Evolutionary conservation across 2,329 filamentous ascomycete species (phyloP), one percentile per base, ranked within the genome.

Genomic region (Fusarium annulatum): DNA sequence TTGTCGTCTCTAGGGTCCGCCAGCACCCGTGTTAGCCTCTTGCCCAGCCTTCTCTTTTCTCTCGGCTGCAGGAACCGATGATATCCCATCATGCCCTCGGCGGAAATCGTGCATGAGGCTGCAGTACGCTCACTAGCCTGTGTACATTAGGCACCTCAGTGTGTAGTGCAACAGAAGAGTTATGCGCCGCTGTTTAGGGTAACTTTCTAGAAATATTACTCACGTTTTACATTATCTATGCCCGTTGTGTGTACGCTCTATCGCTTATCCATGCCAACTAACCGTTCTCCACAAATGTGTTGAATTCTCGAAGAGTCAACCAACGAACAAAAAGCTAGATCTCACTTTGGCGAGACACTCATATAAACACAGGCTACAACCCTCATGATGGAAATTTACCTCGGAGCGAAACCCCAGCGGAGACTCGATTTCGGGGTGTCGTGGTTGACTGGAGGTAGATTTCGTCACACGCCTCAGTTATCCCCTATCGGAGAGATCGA

Each of bases 101-200:
- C 71, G 75, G 75, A 73, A 69, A 80, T 80, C 78, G 79, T 79
- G 78, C 79, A 80, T 77, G 64, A 60, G 71, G 65, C 61, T 74
- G 72, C 70, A 69, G 72, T 63, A 72, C 56, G 64, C 57, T 69
- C 53, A 48, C 61, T 68, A 42, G 43, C 65, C 42, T 66, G 36
- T 41, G 53, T 42, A 69, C 64, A 64, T 69, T 45, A 76, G 64
- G 53, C 52, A 61, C 71, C 61, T 69, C 67, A 55, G 48, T 64
- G 58, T 33, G 62, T 56, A 62, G 72, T 76, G 72, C 55, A 65
- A 72, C 72, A 41, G 70, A 61, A 60, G 60, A 63, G 56, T 39
- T 61, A 77, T 74, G 65, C 64, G 61, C 64, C 41, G 45, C 62
- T 46, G 49, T 45, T 45, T 60, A 49, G 56, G 59, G 39, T 38